Evolutionary conservation across 768 basidiomycete species (phyloP), one percentile per base, ranked within the genome.

Genomic region (Crepidotus variabilis): DNA sequence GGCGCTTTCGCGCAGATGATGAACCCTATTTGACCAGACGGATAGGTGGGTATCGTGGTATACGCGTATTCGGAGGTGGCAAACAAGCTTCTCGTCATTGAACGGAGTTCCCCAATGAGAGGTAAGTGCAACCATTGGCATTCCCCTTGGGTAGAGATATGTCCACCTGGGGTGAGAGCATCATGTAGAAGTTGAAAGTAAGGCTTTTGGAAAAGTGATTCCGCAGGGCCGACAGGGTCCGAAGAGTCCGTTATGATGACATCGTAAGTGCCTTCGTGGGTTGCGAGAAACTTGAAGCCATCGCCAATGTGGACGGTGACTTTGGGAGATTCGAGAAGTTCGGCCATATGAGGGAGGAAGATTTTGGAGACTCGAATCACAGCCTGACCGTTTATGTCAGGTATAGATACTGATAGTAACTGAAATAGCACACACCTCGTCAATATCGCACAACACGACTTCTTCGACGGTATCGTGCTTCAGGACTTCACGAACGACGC

Each of bases 231-330:
- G 54, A 98, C 93, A 36, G 96, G 96, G 72, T 98, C 96, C 20
- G 94, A 97, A 18, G 95, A 98, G 72, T 99, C 96, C 60, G 96
- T 99, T 75, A 99, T 91, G 77, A 99, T 98, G 58, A 91, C 92
- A 68, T 99, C 96, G 84, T 96, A 97, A 51, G 85, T 85, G 50
- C 84, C 77, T 63, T 88, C 82, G 74, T 96, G 88, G 51, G 93
- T 89, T 11, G 86, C 85, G 49, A 99, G 85, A 80, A 95, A 98
- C 71, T 94, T 91, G 86, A 98, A 97, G 47, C 96, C 96, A 63
- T 98, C 95, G 48, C 95, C 96, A 64, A 98, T 83, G 75, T 83
- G 77, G 52, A 98, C 88, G 7, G 77, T 85, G 54, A 98, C 95
- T 52, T 86, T 86, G 13, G 90, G 85, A 60, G 91, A 87, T 36